Evolutionary conservation across 2,329 filamentous ascomycete genomes (phyloP), one percentile per base, ranked within the genome.

Genomic region (Botrytis aclada): DNA sequence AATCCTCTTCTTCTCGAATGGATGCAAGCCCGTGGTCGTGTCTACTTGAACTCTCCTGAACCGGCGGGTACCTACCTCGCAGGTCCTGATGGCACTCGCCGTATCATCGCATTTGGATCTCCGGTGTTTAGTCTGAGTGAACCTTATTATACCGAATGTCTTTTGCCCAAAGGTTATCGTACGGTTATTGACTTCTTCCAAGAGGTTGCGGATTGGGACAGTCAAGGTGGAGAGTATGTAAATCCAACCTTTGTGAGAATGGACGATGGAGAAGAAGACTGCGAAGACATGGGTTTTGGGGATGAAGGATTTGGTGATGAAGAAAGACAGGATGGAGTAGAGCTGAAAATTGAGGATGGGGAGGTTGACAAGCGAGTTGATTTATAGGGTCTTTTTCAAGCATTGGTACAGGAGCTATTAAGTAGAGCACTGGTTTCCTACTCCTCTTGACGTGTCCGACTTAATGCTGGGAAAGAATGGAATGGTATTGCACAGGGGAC

Each of bases 61-160:
- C 85, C 87, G 0, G 77, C 87, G 0, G 87, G 87, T 58, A 84
- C 83, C 1, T 85, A 86, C 2, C 81, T 93, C 10, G 83, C 86
- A 0, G 86, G 87, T 0, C 83, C 87, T 1, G 79, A 84, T 2
- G 86, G 87, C 12, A 56, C 22, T 25, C 74, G 75, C 22, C 29
- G 54, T n/a, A 39, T 77, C 32, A 69, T 84, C 0, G 76, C 81
- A 18, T 83, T 87, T 61, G 91, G 91, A 8, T 92, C 88, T 75
- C 91, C 92, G 7, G 86, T 89, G 74, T 92, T 91, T 81, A 90
- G 91, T n/a, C 87, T 90, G 2, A 91, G 91, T 5, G 88, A 92
- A 74, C 77, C 82, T 1, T 79, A 84, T 47, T 84, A 89, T 78
- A 83, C 83, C 12, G 93, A 97, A 80, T 84, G 84, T 54, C 86